These are phyloP conservation scores for Carpinus fangiana DNA, from an alignment of 306 rosid species.

Conservation along the genomic window DNA sequence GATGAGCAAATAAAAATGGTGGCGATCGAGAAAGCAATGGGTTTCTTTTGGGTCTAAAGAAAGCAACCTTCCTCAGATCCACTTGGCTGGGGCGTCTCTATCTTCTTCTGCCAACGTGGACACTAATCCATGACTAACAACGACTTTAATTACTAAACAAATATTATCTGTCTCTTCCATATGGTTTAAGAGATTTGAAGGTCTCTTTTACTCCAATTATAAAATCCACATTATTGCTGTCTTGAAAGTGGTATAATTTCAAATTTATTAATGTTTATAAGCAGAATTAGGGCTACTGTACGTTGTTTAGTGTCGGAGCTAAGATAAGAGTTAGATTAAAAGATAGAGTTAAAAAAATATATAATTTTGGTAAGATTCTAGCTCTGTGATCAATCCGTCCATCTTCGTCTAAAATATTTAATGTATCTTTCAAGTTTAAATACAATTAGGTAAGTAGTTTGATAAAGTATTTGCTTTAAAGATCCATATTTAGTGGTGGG, in stretches of 20 bases:
- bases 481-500: too few species aligned
- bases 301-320: neutral
- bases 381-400: too few species aligned
- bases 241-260: slow-evolving; percentile 12
- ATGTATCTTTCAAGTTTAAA: too few species aligned
- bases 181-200: too few species aligned
- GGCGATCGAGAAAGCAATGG: neutral
- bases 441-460: too few species aligned
- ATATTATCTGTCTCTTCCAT: too few species aligned
- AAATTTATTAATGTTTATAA: neutral
- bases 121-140: neutral
- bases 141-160: neutral
- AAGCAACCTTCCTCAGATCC: neutral
- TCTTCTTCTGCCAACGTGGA: neutral
- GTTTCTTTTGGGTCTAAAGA: neutral
- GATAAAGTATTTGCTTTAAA: too few species aligned
- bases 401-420: too few species aligned
- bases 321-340: too few species aligned
- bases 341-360: too few species aligned
- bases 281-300: slow-evolving; percentile 22
- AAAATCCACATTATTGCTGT: slow-evolving; percentile 3
- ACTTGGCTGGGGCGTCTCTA: neutral
- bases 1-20: neutral
- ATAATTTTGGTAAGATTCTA: too few species aligned
- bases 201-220: neutral